These are phyloP conservation scores for Zygotorulaspora danielsina DNA, from an alignment of 805 yeast species.

Conservation along the genomic window DNA sequence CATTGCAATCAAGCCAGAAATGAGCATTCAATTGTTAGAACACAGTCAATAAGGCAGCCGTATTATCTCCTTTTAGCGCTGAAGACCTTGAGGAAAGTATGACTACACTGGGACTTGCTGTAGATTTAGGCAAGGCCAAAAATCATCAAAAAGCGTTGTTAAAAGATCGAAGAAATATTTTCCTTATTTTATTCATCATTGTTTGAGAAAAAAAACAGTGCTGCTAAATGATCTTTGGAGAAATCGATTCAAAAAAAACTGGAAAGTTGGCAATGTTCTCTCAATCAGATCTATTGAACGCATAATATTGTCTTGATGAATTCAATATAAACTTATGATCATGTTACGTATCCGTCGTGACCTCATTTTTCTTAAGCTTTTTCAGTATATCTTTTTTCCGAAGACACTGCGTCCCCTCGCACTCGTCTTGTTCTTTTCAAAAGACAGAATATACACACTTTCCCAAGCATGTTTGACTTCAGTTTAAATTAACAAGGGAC, in stretches of 20 bases:
- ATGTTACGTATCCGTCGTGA: background rate
- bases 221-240: background rate
- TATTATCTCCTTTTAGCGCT: no score
- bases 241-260: background rate
- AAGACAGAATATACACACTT: slow-evolving; percentile 1
- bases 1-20: no score
- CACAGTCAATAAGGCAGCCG: no score
- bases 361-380: no score
- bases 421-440: background rate
- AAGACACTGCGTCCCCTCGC: background rate
- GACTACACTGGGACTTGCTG: no score
- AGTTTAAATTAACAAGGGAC: slow-evolving; percentile 48
- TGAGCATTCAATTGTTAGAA: no score
- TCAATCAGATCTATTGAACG: background rate
- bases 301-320: background rate
- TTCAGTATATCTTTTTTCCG: background rate
- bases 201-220: background rate
- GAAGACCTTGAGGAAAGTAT: no score
- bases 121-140: no score
- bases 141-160: no score
- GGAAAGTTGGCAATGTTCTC: background rate
- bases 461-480: background rate
- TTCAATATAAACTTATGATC: background rate
- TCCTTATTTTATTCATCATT: background rate
- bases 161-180: background rate